phyloP scores from a whole-genome alignment of 2,329 filamentous ascomycete genomes.

The Basipetospora chlamydospora region DNA sequence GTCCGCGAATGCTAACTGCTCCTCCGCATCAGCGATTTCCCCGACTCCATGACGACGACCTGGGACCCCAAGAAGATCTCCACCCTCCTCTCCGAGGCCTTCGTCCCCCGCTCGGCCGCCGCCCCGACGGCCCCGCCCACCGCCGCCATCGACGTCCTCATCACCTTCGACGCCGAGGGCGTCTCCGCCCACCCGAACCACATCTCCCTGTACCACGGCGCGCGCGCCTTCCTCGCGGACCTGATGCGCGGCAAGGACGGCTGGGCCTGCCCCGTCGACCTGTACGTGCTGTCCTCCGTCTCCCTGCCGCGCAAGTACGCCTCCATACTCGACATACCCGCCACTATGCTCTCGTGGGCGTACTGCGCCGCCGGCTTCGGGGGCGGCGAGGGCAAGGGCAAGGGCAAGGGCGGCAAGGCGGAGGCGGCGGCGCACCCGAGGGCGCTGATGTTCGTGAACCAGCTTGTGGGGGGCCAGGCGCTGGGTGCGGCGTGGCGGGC shows the following conservation, averaged over 20 bases:
- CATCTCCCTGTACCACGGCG: conserved; percentile 73
- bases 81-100: conserved; percentile 54
- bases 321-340: conserved; percentile 59
- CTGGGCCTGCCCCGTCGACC: conserved; percentile 57
- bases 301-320: conserved; percentile 67
- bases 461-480: conserved; percentile 43
- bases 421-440: conserved; percentile 26
- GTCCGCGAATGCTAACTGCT: conserved; percentile 4
- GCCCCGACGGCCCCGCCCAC: conserved; percentile 22
- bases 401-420: conserved; percentile 15
- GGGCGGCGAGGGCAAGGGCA: conserved; percentile 8
- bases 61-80: conserved; percentile 65
- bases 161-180: conserved; percentile 79
- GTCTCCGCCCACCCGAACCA: conserved; percentile 90
- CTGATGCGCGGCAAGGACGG: conserved; percentile 51
- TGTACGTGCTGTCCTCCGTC: conserved; percentile 73
- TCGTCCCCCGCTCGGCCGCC: conserved; percentile 47
- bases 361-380: conserved; percentile 15
- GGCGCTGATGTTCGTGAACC: conserved; percentile 57
- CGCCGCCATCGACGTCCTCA: conserved; percentile 58
- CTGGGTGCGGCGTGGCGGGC: conserved; percentile 54
- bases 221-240: conserved; percentile 52
- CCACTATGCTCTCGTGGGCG: conserved; percentile 50
- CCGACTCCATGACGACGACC: conserved; percentile 69
- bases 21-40: conserved; percentile 49